Base-by-base conservation (phyloP, 202 grass and related monocot genomes). In the Brachypodium distachyon region DNA sequence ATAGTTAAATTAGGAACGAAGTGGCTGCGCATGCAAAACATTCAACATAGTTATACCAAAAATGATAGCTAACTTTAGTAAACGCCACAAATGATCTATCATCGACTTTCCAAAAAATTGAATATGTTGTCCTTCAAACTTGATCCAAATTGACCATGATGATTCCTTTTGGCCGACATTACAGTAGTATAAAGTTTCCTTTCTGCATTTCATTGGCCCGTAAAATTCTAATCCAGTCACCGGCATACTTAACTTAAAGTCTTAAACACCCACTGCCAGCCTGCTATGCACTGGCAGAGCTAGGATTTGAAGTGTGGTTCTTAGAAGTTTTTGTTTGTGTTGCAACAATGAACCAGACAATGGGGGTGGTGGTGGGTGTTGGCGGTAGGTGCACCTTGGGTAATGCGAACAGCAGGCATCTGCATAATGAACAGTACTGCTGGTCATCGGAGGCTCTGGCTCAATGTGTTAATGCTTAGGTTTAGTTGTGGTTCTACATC, bases 1-100 rank as follows among this genome's bases (percentile, higher is more conserved):
- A 98, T 90, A 78, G 96, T 95, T 22, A 98, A 83, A 82, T 99
- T 99, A 48, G 96, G 89, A 72, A 99, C 92, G 0, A 99, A 99
- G 60, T 99, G 96, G 81, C 96, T 99, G 72, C 40, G 46, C 55
- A 29, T 50, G 63, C n/a, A 68, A n/a, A 87, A 71, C 22, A 87
- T 18, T 0, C 5, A 72, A 14, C 26, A 52, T 63, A 28, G 11
- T 76, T 67, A 8, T 37, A 82, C n/a, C 11, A 78, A 50, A 50
- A 26, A 59, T 48, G 36, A 70, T 53, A 23, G 14, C 5, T 61
- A 37, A 27, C 17, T 60, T 73, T 8, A 1, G 3, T 72, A 37
- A 60, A 7, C 17, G 0, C 3, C 55, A 61, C 2, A 43, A 80
- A 21, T 44, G 14, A 34, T 28, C 36, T 41, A 51, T 74, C 25